Conservation (phyloP, 768 basidiomycete species). For the Lanmaoa pseudosensibilis region DNA sequence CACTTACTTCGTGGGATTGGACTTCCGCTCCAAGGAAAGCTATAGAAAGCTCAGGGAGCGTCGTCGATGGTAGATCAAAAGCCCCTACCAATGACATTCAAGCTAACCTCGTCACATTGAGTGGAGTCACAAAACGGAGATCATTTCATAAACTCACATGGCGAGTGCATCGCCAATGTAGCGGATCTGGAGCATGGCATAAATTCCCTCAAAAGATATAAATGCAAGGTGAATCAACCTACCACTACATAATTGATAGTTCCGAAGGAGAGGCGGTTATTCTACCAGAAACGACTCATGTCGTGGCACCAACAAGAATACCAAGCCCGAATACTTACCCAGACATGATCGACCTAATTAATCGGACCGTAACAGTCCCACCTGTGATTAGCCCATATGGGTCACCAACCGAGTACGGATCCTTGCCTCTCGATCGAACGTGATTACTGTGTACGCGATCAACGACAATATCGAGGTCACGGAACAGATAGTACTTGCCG, state of each 20-base stretch:
- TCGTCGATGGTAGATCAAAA: not conserved
- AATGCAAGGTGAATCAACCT: no score
- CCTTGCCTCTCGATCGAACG: conserved; percentile 20
- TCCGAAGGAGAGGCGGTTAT: conserved; percentile 8
- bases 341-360: conserved; percentile 20
- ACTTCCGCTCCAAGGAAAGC: conserved; percentile 12
- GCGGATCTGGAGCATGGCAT: conserved; percentile 17
- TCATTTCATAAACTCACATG: conserved; percentile 11
- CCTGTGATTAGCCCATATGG: not conserved
- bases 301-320: not conserved
- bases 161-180: conserved; percentile 22
- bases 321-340: conserved; percentile 6
- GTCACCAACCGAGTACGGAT: not conserved
- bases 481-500: no score
- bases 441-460: no score
- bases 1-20: conserved; percentile 9
- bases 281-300: conserved; percentile 3
- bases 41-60: not conserved
- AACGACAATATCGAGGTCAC: no score
- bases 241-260: conserved; percentile 21
- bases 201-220: not conserved
- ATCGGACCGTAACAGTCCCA: not conserved
- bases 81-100: conserved; percentile 13
- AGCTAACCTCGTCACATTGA: conserved; percentile 1
- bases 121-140: not conserved